Conservation (phyloP, 495 filamentous ascomycete genomes). For the Gamarada debralockiae region DNA sequence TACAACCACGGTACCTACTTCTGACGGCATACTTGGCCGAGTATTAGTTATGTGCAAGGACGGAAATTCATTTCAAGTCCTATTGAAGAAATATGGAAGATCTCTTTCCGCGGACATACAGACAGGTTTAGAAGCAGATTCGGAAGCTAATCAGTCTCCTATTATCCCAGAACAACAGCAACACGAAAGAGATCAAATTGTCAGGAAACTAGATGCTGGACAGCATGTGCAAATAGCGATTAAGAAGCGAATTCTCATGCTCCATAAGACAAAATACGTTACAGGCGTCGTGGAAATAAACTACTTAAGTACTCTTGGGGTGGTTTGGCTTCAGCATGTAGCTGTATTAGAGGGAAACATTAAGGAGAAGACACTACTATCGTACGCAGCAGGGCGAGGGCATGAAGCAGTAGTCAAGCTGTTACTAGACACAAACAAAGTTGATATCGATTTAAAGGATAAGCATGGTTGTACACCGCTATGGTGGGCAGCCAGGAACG, state of each 20-base stretch:
- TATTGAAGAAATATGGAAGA: slow-evolving; percentile 3
- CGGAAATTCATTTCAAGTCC: slow-evolving; percentile 1
- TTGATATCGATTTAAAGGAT: slow-evolving; percentile 9
- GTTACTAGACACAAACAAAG: slow-evolving; percentile 20
- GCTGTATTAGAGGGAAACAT: slow-evolving; percentile 4
- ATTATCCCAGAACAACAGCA: slow-evolving; percentile 3
- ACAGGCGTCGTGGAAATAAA: slow-evolving; percentile 8
- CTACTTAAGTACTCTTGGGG: not conserved
- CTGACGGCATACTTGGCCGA: slow-evolving; percentile 1
- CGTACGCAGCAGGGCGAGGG: slow-evolving; percentile 18
- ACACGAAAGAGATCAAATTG: slow-evolving; percentile 5
- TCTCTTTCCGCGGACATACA: slow-evolving; percentile 3
- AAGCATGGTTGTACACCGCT: slow-evolving; percentile 2
- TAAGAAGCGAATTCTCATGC: slow-evolving; percentile 12
- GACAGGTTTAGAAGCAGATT: not conserved
- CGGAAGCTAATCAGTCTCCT: not conserved
- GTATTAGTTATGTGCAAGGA: slow-evolving; percentile 9
- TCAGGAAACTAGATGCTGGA: not conserved
- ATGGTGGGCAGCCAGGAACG: slow-evolving; percentile 12
- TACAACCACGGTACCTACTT: not conserved
- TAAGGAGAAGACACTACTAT: slow-evolving; percentile 22
- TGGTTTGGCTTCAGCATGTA: slow-evolving; percentile 7
- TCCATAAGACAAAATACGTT: not conserved
- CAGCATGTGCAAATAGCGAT: slow-evolving; percentile 4
- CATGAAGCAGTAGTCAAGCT: slow-evolving; percentile 23